These are phyloP conservation scores for Candida pini DNA, from an alignment of 805 yeast species.

Conservation along the genomic window DNA sequence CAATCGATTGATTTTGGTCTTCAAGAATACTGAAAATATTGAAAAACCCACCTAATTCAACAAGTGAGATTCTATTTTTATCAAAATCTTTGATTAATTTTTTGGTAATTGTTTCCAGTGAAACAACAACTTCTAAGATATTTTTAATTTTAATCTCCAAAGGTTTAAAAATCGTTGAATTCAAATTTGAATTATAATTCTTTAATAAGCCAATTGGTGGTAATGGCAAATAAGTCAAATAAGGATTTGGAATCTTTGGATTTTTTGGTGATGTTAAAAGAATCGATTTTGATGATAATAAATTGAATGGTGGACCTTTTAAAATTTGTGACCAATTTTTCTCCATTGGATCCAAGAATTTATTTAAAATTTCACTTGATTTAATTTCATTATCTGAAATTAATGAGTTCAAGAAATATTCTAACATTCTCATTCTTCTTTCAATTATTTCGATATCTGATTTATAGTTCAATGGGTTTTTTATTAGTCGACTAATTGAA, in stretches of 20 bases:
- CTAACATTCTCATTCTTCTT: constrained; percentile 41
- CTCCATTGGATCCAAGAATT: constrained; percentile 48
- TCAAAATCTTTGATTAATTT: constrained; percentile 36
- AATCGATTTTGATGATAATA: constrained; percentile 40
- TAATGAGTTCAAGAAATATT: constrained; percentile 38
- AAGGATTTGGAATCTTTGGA: constrained; percentile 50
- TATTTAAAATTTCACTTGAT: constrained; percentile 34
- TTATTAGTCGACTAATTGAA: constrained; percentile 34
- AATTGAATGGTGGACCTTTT: constrained; percentile 32
- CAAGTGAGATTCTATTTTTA: constrained; percentile 32
- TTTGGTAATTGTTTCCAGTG: constrained; percentile 34
- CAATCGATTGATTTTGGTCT: constrained; percentile 32
- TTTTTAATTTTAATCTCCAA: constrained; percentile 18
- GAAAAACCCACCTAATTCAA: constrained; percentile 52
- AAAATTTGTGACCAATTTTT: constrained; percentile 44
- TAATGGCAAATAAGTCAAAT: constrained; percentile 42
- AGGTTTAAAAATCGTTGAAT: constrained; percentile 21
- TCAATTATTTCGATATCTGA: constrained; percentile 34
- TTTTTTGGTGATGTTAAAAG: constrained; percentile 44
- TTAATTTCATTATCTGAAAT: constrained; percentile 30
- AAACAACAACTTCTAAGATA: constrained; percentile 10
- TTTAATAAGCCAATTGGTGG: constrained; percentile 28
- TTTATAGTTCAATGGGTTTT: constrained; percentile 28
- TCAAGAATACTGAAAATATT: constrained; percentile 48
- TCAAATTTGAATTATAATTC: constrained; percentile 21